Evolutionary conservation across 164 flowering plant species (phyloP).

Genomic region (Magnolia kwangsiensis): DNA sequence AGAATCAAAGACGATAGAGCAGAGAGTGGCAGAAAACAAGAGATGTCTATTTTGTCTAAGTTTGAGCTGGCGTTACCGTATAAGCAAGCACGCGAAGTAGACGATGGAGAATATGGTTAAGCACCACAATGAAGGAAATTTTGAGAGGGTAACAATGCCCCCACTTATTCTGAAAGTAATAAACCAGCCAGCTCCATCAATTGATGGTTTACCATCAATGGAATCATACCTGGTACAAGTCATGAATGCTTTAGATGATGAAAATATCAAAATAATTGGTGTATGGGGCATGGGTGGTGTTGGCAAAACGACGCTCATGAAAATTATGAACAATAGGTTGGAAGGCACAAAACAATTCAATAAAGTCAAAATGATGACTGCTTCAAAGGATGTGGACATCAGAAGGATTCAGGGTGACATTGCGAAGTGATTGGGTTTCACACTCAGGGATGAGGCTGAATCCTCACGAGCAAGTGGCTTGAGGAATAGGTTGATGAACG

Average conservation of each 20-base stretch:
- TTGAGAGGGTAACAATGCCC: not conserved
- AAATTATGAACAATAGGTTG: not conserved
- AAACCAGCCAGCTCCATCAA: not conserved
- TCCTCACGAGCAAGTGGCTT: not conserved
- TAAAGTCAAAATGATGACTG: not conserved
- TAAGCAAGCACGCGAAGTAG: not conserved
- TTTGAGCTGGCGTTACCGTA: not conserved
- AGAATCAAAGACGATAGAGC: not conserved
- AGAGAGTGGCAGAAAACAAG: not conserved
- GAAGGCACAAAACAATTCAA: not conserved
- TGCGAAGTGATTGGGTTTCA: not conserved
- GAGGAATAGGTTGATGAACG: not conserved
- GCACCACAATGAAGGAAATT: not conserved
- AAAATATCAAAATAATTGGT: not conserved
- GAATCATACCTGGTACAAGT: not conserved
- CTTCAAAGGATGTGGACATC: not conserved
- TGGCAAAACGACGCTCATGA: conserved; percentile 7
- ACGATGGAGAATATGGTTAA: not conserved
- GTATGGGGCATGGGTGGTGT: conserved; percentile 16
- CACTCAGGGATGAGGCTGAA: not conserved
- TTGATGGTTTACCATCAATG: not conserved
- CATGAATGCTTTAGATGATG: conserved; percentile 8
- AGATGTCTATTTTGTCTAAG: not conserved
- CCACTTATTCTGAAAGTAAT: not conserved
- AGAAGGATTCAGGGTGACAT: not conserved